These are phyloP conservation scores for Cicer cuneatum DNA, from an alignment of 306 rosid genomes.

Conservation along the genomic window DNA sequence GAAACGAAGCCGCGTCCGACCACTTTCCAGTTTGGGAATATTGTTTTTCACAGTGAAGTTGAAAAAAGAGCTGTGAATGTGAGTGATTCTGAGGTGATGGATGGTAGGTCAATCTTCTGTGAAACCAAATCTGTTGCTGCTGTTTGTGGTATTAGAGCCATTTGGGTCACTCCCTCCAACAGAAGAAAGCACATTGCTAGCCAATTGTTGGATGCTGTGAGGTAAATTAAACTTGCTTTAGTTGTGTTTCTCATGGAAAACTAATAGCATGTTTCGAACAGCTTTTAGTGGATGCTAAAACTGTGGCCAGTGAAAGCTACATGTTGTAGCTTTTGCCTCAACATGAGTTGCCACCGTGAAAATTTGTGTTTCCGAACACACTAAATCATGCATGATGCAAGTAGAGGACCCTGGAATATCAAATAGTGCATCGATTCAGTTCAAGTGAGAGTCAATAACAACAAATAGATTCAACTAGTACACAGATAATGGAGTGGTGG, in stretches of 20 bases:
- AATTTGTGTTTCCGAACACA: too few species aligned
- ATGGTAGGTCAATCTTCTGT: slow-evolving; percentile 61
- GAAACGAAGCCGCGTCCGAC: slow-evolving; percentile 42
- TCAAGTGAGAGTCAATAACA: slow-evolving; percentile 1
- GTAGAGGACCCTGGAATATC: not conserved
- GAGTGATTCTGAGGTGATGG: slow-evolving; percentile 48
- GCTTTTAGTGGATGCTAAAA: slow-evolving; percentile 53
- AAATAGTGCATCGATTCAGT: not conserved
- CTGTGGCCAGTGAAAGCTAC: not conserved
- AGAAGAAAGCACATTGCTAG: slow-evolving; percentile 76
- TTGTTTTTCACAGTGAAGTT: slow-evolving; percentile 72
- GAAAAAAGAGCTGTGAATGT: slow-evolving; percentile 40
- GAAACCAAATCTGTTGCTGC: slow-evolving; percentile 63
- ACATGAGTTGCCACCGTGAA: too few species aligned
- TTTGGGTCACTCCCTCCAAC: slow-evolving; percentile 83
- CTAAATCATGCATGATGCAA: too few species aligned
- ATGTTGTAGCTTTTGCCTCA: too few species aligned
- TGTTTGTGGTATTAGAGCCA: slow-evolving; percentile 78
- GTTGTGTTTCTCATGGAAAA: not conserved
- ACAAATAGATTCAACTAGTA: slow-evolving; percentile 6
- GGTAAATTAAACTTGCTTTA: slow-evolving; percentile 52
- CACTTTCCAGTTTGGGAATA: slow-evolving; percentile 70
- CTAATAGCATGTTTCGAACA: too few species aligned
- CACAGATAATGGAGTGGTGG: not conserved
- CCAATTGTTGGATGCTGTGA: slow-evolving; percentile 69